phyloP scores from a whole-genome alignment of 148 eudicot genomes.

The Camellia lanceoleosa region DNA sequence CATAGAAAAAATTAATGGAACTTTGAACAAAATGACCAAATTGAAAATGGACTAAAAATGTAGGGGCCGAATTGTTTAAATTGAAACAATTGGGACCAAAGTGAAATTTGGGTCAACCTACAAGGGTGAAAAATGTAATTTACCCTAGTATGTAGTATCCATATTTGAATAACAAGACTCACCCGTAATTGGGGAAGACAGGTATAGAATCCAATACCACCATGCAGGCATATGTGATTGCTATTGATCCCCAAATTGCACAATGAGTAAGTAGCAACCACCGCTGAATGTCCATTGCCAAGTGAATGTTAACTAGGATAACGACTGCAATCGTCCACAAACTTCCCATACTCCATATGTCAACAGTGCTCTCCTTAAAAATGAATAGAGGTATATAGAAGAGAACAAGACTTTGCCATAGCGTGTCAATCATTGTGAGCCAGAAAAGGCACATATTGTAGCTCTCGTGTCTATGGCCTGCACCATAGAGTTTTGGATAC shows the following conservation, averaged over 20 bases:
- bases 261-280: slow-evolving; percentile 69
- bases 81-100: too few species aligned
- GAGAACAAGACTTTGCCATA: slow-evolving; percentile 95
- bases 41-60: too few species aligned
- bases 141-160: neutral
- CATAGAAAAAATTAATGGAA: too few species aligned
- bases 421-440: slow-evolving; percentile 85
- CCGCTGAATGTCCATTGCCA: slow-evolving; percentile 90
- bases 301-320: slow-evolving; percentile 75
- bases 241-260: slow-evolving; percentile 83
- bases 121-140: too few species aligned
- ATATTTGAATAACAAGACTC: slow-evolving; percentile 19
- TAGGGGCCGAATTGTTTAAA: too few species aligned
- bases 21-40: too few species aligned
- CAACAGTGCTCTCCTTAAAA: slow-evolving; percentile 62
- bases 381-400: slow-evolving; percentile 69
- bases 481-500: slow-evolving; percentile 78
- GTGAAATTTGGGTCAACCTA: too few species aligned
- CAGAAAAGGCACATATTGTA: slow-evolving; percentile 78
- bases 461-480: slow-evolving; percentile 87
- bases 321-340: slow-evolving; percentile 96
- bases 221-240: slow-evolving; percentile 65
- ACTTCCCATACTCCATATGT: slow-evolving; percentile 88
- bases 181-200: slow-evolving; percentile 81
- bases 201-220: slow-evolving; percentile 85